phyloP scores from a whole-genome alignment of 805 yeast species.

The Nakazawaea pomicola region DNA sequence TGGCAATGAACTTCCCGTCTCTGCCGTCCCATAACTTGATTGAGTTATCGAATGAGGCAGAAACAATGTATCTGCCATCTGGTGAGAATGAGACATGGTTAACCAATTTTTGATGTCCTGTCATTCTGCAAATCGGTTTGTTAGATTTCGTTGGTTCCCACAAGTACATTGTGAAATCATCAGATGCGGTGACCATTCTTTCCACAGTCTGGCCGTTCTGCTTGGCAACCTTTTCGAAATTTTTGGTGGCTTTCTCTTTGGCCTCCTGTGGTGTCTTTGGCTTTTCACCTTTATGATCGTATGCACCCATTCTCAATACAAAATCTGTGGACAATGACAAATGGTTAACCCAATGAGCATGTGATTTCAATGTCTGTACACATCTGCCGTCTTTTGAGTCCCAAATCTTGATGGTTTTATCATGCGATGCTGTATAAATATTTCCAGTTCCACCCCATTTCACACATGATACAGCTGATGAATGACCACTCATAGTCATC shows the following conservation, averaged over 20 bases:
- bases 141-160: conserved; percentile 85
- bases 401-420: conserved; percentile 92
- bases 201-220: conserved; percentile 56
- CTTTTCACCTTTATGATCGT: conserved; percentile 58
- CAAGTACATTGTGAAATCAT: conserved; percentile 95
- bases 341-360: conserved; percentile 98
- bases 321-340: conserved; percentile 87
- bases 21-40: conserved; percentile 95
- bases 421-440: conserved; percentile 88
- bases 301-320: conserved; percentile 83
- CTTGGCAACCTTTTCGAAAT: conserved; percentile 60
- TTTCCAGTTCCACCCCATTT: conserved; percentile 92
- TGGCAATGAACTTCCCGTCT: conserved; percentile 82
- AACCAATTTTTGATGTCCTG: conserved; percentile 95
- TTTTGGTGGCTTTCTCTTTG: conserved; percentile 47
- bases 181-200: conserved; percentile 89
- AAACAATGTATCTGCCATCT: conserved; percentile 85
- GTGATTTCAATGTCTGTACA: conserved; percentile 74
- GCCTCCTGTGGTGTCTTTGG: conserved; percentile 43
- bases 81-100: conserved; percentile 96
- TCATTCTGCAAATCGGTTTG: conserved; percentile 90
- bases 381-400: conserved; percentile 74
- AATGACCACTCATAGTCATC: conserved; percentile 79
- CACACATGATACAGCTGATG: conserved; percentile 88
- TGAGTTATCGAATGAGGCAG: conserved; percentile 94